These are phyloP conservation scores for Boletus fagicola DNA, from an alignment of 768 basidiomycete species.

Conservation along the genomic window DNA sequence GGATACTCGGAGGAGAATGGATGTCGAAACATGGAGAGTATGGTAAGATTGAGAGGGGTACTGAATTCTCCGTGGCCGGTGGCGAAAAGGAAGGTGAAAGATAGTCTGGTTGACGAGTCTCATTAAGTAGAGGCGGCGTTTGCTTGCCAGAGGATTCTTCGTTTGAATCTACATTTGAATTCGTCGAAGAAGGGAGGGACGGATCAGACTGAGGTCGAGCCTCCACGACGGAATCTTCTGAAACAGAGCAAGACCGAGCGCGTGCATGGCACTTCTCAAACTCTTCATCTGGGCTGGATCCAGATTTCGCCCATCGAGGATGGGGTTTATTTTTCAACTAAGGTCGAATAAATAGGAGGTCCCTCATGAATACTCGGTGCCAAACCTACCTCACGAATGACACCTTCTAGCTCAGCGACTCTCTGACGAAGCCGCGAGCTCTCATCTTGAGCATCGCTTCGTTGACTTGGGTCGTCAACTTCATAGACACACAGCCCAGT, in stretches of 20 bases:
- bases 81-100: conserved; percentile 33
- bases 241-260: conserved; percentile 18
- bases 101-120: conserved; percentile 19
- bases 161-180: conserved; percentile 1
- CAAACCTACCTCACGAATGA: conserved; percentile 67
- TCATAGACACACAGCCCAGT: conserved; percentile 85
- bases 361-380: neutral
- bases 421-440: conserved; percentile 64
- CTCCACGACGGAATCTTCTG: conserved; percentile 12
- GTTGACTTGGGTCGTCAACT: conserved; percentile 69
- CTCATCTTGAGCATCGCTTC: conserved; percentile 55
- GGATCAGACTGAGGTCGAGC: conserved; percentile 2
- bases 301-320: conserved; percentile 52
- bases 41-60: conserved; percentile 8
- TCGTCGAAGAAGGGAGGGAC: conserved; percentile 1
- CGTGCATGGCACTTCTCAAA: conserved; percentile 28
- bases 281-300: conserved; percentile 25
- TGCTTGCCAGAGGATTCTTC: conserved; percentile 6
- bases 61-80: conserved; percentile 32
- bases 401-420: conserved; percentile 80
- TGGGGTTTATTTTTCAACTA: conserved; percentile 74
- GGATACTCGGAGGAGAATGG: conserved; percentile 27
- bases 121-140: conserved; percentile 1
- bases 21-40: conserved; percentile 21
- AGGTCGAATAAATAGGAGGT: neutral